Evolutionary conservation across 257 asterid genomes (phyloP), one percentile per base, ranked within the genome.

Genomic region (Mentha longifolia): DNA sequence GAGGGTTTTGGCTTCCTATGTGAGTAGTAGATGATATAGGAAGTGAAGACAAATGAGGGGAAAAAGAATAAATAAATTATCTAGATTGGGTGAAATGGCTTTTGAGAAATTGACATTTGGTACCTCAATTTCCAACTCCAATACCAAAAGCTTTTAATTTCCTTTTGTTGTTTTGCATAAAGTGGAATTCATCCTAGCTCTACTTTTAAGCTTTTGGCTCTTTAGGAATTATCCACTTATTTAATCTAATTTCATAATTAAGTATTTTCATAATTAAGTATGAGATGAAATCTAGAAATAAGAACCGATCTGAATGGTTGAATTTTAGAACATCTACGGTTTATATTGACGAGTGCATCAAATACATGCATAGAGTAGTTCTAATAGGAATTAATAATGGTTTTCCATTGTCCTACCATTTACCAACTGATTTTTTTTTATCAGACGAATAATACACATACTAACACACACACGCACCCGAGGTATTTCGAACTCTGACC

Each of bases 1-100:
- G n/a, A n/a, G n/a, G n/a, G 56, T 61, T 79, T 76, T 82, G n/a
- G 56, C 56, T 79, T 76, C 80, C 60, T 72, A 60, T 67, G 39
- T 54, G 10, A 9, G 64, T 58, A 60, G n/a, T 25, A 39, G 65
- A 64, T 61, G 47, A 54, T 15, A 39, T 45, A 70, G 14, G 20
- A 31, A 22, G 59, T 61, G 69, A 74, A 46, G 71, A 70, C 71
- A 70, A 77, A 78, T 61, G 33, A 50, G 54, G 16, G 63, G 17
- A 66, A 77, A 64, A 28, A 41, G 25, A 30, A 16, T n/a, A 28
- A 70, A 50, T 7, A 47, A 73, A 25, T 22, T 43, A 64, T 64
- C 42, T 43, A 56, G 30, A 69, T 55, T 76, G 65, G 64, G 70
- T 67, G 68, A 52, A 37, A 65, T 70, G 43, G 64, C 71, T 67